phyloP scores from a whole-genome alignment of 2,329 filamentous ascomycete genomes.

The Tolypocladium ophioglossoides region DNA sequence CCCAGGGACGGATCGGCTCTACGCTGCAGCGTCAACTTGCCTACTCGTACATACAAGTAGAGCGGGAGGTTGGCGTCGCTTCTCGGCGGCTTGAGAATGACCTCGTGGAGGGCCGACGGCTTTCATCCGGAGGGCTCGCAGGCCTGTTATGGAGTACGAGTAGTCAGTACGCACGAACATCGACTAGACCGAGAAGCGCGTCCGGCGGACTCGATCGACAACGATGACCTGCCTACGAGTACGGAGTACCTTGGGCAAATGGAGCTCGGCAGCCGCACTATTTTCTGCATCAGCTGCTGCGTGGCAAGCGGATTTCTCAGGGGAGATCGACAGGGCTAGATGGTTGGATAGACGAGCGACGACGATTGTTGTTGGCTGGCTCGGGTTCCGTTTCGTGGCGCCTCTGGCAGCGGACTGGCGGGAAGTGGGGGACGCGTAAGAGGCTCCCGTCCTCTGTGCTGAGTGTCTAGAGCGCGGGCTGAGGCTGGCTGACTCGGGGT shows the following conservation, averaged over 20 bases:
- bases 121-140: too few species aligned
- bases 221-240: background rate
- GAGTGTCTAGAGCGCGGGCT: background rate
- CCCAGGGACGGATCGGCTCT: background rate
- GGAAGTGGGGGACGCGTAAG: too few species aligned
- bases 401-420: too few species aligned
- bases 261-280: background rate
- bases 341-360: background rate
- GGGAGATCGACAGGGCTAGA: background rate
- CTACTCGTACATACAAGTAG: too few species aligned
- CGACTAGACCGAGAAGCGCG: background rate
- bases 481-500: background rate
- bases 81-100: background rate
- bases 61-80: background rate
- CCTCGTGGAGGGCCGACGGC: too few species aligned
- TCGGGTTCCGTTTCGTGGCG: background rate
- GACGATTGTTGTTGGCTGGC: background rate
- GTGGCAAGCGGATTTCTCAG: background rate
- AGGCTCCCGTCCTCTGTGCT: too few species aligned
- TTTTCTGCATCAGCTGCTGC: background rate
- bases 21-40: background rate
- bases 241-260: background rate
- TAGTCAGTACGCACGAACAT: too few species aligned
- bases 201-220: background rate
- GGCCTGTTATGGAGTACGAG: too few species aligned